phyloP scores from a whole-genome alignment of 495 filamentous ascomycete genomes.

The Bombardia bombarda region DNA sequence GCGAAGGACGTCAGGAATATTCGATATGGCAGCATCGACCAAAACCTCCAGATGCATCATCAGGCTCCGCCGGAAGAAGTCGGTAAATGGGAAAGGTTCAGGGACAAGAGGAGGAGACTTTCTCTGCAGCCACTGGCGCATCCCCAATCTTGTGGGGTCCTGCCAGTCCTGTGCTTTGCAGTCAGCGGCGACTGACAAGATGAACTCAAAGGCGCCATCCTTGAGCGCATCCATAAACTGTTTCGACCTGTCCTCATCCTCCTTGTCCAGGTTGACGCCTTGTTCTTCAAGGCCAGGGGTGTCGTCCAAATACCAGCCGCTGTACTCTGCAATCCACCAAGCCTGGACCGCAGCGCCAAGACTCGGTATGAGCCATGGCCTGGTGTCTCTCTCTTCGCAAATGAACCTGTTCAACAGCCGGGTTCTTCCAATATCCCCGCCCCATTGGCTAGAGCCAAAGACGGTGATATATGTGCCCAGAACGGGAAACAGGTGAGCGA shows the following conservation, averaged over 20 bases:
- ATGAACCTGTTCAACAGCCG: slow-evolving; percentile 61
- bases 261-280: slow-evolving; percentile 45
- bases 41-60: slow-evolving; percentile 79
- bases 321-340: slow-evolving; percentile 90
- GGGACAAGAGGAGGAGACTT: slow-evolving; percentile 58
- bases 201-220: slow-evolving; percentile 86
- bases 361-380: slow-evolving; percentile 58
- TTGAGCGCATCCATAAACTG: slow-evolving; percentile 70
- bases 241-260: slow-evolving; percentile 59
- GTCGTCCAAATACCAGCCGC: slow-evolving; percentile 75
- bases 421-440: slow-evolving; percentile 50
- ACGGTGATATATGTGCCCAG: slow-evolving; percentile 62
- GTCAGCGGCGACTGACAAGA: slow-evolving; percentile 75
- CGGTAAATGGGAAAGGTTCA: slow-evolving; percentile 54
- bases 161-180: slow-evolving; percentile 65
- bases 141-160: slow-evolving; percentile 65
- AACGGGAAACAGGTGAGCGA: slow-evolving; percentile 73
- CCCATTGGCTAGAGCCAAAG: slow-evolving; percentile 65
- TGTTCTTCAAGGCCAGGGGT: slow-evolving; percentile 43
- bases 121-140: slow-evolving; percentile 69
- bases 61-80: slow-evolving; percentile 56
- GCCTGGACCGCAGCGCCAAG: slow-evolving; percentile 68
- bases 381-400: slow-evolving; percentile 51
- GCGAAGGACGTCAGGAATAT: slow-evolving; percentile 87
- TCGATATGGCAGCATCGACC: slow-evolving; percentile 83